phyloP scores from a whole-genome alignment of 371 early-diverging fungal species.

The Phascolomyces articulosus region DNA sequence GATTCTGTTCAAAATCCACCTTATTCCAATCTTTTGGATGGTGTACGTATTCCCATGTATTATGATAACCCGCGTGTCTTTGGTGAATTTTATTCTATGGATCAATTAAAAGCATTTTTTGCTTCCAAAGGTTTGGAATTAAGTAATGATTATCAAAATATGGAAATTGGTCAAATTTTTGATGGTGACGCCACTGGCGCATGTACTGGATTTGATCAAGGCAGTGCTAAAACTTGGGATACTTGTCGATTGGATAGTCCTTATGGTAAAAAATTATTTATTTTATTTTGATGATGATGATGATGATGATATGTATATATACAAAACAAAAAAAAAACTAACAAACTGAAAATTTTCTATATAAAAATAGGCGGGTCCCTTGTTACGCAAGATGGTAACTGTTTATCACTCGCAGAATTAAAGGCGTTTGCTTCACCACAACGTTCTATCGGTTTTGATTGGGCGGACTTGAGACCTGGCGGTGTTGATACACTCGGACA shows the following conservation, averaged over 20 bases:
- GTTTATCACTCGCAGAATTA: constrained; percentile 38
- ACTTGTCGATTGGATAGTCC: constrained; percentile 44
- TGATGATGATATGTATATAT: too few species aligned
- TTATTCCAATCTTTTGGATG: constrained; percentile 28
- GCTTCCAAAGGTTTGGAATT: constrained; percentile 38
- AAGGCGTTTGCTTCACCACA: constrained; percentile 20
- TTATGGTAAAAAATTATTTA: constrained; percentile 39
- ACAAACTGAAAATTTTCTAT: too few species aligned
- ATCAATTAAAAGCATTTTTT: constrained; percentile 41
- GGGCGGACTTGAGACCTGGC: constrained; percentile 40
- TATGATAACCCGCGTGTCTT: constrained; percentile 49
- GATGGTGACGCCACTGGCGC: constrained; percentile 39
- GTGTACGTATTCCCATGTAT: constrained; percentile 36
- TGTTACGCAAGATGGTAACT: constrained; percentile 24
- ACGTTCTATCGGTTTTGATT: constrained; percentile 37
- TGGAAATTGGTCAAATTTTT: constrained; percentile 55
- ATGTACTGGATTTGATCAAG: constrained; percentile 35
- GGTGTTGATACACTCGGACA: constrained; percentile 23
- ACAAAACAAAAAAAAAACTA: background rate
- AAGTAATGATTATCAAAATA: constrained; percentile 51
- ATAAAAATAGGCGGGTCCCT: constrained; percentile 36
- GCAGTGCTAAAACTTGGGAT: constrained; percentile 16
- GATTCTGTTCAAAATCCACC: constrained; percentile 22
- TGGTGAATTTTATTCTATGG: constrained; percentile 49
- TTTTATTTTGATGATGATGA: too few species aligned